Conservation (phyloP, 176 grass and related monocot genomes). For the Rhipidocladum racemiflorum region DNA sequence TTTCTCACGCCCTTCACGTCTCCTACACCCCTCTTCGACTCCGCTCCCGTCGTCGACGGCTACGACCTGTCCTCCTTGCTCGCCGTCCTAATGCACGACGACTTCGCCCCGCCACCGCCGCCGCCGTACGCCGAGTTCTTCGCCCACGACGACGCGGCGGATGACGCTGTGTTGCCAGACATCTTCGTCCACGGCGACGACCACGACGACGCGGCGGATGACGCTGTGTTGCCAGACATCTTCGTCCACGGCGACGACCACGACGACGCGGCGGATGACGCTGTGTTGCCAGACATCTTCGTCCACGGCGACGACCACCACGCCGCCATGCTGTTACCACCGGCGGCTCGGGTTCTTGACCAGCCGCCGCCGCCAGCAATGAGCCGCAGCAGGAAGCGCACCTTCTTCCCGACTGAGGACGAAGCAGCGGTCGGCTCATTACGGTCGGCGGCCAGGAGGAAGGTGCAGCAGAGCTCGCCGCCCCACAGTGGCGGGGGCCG, state of each 20-base stretch:
- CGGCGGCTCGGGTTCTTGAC: neutral
- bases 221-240: too few species aligned
- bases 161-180: too few species aligned
- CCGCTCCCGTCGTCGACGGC: neutral
- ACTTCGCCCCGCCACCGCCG: too few species aligned
- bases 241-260: too few species aligned
- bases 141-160: neutral
- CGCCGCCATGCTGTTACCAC: neutral
- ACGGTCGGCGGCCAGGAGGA: neutral
- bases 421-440: neutral
- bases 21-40: constrained; percentile 23
- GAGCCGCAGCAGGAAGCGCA: constrained; percentile 26
- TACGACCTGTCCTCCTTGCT: neutral
- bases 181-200: too few species aligned
- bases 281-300: neutral
- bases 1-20: constrained; percentile 32
- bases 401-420: neutral
- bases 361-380: neutral
- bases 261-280: neutral
- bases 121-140: too few species aligned
- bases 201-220: too few species aligned
- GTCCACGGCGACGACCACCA: neutral
- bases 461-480: neutral
- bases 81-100: constrained; percentile 23
- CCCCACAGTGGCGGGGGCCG: constrained; percentile 18